These are phyloP conservation scores for Globisporangium mamillatum DNA, from an alignment of 352 stramenopile species.

Conservation along the genomic window DNA sequence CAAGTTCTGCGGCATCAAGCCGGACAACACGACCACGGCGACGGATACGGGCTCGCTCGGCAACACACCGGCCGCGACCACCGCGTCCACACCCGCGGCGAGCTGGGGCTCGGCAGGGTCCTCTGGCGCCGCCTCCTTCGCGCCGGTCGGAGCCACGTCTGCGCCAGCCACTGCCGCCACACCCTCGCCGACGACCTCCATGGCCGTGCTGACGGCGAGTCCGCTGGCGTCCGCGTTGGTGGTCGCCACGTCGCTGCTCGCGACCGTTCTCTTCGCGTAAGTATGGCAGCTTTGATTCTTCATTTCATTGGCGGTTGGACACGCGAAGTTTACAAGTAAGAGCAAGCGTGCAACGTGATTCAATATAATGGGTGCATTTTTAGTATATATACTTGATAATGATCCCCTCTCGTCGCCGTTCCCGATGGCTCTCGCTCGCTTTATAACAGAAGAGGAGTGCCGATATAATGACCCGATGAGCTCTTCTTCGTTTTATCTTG, in stretches of 20 bases:
- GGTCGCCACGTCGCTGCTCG: slow-evolving; percentile 25
- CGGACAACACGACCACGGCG: slow-evolving; percentile 26
- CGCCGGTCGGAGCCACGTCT: slow-evolving; percentile 33
- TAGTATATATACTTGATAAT: not conserved
- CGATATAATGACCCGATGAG: not conserved
- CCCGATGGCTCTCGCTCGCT: not conserved
- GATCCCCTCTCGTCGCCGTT: not conserved
- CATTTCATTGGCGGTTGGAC: not conserved
- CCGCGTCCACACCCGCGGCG: slow-evolving; percentile 7
- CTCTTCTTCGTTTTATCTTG: not conserved
- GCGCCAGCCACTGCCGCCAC: slow-evolving; percentile 24
- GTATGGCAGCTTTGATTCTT: not conserved
- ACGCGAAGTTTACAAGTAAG: not conserved
- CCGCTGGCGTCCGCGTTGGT: slow-evolving; percentile 23
- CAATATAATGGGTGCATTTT: slow-evolving; percentile 10
- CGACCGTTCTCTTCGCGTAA: slow-evolving; percentile 20
- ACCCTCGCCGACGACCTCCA: slow-evolving; percentile 19
- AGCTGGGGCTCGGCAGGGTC: slow-evolving; percentile 26
- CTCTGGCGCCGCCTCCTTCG: slow-evolving; percentile 28
- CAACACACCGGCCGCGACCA: slow-evolving; percentile 11
- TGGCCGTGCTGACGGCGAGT: slow-evolving; percentile 8
- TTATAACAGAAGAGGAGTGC: not conserved
- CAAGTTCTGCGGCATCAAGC: slow-evolving; percentile 46
- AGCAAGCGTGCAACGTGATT: not conserved
- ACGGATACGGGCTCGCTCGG: slow-evolving; percentile 12